Evolutionary conservation across 495 filamentous ascomycete genomes (phyloP).

Genomic region (Glarea lozoyensis): DNA sequence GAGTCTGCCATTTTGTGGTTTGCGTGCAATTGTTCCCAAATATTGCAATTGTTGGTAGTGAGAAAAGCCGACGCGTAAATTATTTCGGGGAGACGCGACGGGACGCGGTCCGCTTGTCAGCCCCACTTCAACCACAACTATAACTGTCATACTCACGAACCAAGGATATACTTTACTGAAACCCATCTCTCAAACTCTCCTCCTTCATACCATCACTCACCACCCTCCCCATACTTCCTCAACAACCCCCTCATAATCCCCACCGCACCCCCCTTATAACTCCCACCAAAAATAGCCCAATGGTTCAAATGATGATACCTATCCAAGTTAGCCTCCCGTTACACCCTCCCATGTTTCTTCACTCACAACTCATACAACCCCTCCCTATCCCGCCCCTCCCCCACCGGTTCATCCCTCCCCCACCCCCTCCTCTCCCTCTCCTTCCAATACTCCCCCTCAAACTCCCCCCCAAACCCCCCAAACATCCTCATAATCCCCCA

Average conservation of each 20-base stretch:
- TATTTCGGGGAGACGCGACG: neutral
- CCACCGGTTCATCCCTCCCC: conserved; percentile 72
- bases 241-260: conserved; percentile 12
- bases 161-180: too few species aligned
- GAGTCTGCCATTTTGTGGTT: conserved; percentile 34
- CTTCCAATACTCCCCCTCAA: conserved; percentile 68
- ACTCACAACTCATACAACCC: conserved; percentile 75
- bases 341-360: too few species aligned
- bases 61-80: neutral
- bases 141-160: too few species aligned
- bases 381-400: conserved; percentile 77
- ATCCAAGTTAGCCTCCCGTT: too few species aligned
- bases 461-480: conserved; percentile 69
- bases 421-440: too few species aligned
- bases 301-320: conserved; percentile 92
- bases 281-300: conserved; percentile 66
- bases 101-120: neutral
- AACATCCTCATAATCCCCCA: conserved; percentile 95
- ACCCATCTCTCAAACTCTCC: too few species aligned
- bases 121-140: too few species aligned
- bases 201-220: too few species aligned
- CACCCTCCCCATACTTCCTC: conserved; percentile 15
- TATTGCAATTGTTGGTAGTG: neutral
- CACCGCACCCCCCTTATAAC: conserved; percentile 25
- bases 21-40: neutral